Evolutionary conservation across 768 basidiomycete species (phyloP).

Genomic region (Mycena indigotica): DNA sequence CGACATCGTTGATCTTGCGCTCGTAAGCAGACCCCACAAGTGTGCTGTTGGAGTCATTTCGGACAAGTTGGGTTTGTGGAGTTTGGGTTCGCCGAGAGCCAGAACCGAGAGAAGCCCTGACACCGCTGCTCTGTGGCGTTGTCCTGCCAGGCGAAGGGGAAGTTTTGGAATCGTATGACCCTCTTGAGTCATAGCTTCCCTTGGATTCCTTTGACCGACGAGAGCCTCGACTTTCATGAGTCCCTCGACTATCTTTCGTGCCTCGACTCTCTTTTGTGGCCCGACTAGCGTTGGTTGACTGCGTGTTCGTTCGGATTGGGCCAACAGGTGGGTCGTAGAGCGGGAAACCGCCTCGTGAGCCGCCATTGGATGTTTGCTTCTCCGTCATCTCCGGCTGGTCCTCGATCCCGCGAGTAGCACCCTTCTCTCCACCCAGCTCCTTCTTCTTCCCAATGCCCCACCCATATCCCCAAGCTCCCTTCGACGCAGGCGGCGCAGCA

Average conservation of each 20-base stretch:
- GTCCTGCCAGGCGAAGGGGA: conserved; percentile 34
- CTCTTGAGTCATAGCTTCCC: conserved; percentile 24
- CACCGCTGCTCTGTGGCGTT: conserved; percentile 29
- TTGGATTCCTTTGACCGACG: conserved; percentile 14
- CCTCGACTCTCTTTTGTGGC: conserved; percentile 19
- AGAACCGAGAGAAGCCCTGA: conserved; percentile 29
- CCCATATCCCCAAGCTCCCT: conserved; percentile 61
- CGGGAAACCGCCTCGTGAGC: conserved; percentile 31
- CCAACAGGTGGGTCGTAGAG: conserved; percentile 41
- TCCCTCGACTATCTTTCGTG: conserved; percentile 9
- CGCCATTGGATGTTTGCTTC: conserved; percentile 1
- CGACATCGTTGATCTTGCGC: conserved; percentile 68
- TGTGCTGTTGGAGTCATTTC: conserved; percentile 70
- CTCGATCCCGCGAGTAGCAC: conserved; percentile 33
- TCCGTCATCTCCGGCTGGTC: conserved; percentile 8
- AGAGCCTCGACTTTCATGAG: conserved; percentile 13
- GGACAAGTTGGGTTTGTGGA: conserved; percentile 42
- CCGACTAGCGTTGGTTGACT: conserved; percentile 39
- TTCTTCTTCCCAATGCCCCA: conserved; percentile 65
- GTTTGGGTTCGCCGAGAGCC: conserved; percentile 13
- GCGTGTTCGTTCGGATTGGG: conserved; percentile 40
- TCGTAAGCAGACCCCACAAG: conserved; percentile 68
- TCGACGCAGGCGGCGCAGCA: conserved; percentile 35
- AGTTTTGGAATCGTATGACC: not conserved
- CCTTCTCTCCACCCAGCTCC: conserved; percentile 39